Evolutionary conservation across 106 monocot genomes (phyloP).

Genomic region (Acanthochlamys bracteata): DNA sequence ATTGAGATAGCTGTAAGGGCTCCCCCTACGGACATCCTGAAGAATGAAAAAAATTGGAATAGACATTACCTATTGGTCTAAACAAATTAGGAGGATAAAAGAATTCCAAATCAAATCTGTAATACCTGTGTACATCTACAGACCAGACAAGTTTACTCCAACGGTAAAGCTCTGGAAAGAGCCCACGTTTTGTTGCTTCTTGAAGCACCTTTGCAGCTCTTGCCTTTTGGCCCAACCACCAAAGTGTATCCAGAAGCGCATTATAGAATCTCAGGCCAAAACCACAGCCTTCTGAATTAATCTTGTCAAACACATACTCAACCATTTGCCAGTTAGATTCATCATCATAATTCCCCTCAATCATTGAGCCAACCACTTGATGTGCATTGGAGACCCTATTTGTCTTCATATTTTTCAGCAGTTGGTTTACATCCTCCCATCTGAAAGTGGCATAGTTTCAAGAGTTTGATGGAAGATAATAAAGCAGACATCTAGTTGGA

Average conservation of each 20-base stretch:
- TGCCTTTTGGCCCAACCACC: constrained; percentile 88
- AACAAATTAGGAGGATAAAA: too few species aligned
- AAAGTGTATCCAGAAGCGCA: constrained; percentile 79
- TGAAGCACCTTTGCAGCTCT: constrained; percentile 58
- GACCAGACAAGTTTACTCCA: constrained; percentile 90
- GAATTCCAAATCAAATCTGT: not conserved
- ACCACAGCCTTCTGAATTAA: constrained; percentile 74
- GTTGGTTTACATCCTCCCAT: constrained; percentile 67
- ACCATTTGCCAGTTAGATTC: constrained; percentile 99
- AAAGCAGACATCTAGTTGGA: not conserved
- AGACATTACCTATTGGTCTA: not conserved
- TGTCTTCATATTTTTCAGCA: constrained; percentile 79
- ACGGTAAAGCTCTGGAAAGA: constrained; percentile 79
- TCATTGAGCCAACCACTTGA: constrained; percentile 83
- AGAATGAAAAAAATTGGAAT: constrained; percentile 5
- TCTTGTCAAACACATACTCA: constrained; percentile 78
- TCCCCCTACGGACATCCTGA: constrained; percentile 89
- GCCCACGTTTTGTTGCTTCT: constrained; percentile 51
- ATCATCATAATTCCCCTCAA: constrained; percentile 84
- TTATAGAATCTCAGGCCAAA: constrained; percentile 72
- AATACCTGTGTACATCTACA: constrained; percentile 86
- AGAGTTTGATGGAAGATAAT: too few species aligned
- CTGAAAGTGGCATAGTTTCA: constrained; percentile 20
- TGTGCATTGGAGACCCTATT: constrained; percentile 62
- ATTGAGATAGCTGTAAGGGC: constrained; percentile 73